Evolutionary conservation across 116 monocot genomes (phyloP), one percentile per base, ranked within the genome.

Genomic region (Cymodocea nodosa): DNA sequence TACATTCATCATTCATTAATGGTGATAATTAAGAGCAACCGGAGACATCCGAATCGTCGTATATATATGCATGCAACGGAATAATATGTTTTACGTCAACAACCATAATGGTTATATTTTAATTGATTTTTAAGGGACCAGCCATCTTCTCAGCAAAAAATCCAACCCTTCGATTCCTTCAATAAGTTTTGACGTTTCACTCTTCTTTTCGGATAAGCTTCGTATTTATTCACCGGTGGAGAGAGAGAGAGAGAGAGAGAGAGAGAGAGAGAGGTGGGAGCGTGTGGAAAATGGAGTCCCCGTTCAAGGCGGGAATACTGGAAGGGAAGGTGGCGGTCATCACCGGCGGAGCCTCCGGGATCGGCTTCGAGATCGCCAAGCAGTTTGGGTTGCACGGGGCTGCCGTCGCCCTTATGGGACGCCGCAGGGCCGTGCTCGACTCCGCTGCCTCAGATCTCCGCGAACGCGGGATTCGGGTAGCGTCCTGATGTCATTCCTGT

Each of bases 261-360:
- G 18, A n/a, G 64, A 15, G 37, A 65, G 35, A 34, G 72, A 15
- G 64, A 72, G 17, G 34, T 36, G 40, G 49, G 60, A n/a, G 62
- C 17, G 23, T 22, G 8, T 15, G 14, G 0, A 39, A 51, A 60
- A 85, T 84, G 82, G 89, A 67, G 68, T 86, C 86, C 20, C 81
- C 83, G 18, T 90, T 90, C 68, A 86, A 65, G 73, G 37, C 66
- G 20, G 83, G 83, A 37, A 56, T 83, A 17, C 68, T 90, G 12
- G 81, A 81, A 54, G 90, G 90, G 25, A 86, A 86, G 71, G 86
- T 82, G 66, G 86, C 86, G 49, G 73, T 90, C 37, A 50, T 90
- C 11, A 90, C 90, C 15, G 90, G 90, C 34, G 90, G 90, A 1
- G 86, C 81, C 9, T 84, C 90, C 16, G 90, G 90, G 35, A 90